Percentiles rank a stretch among this genome's conserved stretches.
phyloP scores from a whole-genome alignment of 495 filamentous ascomycete genomes.

The Neurospora tetraspora region DNA sequence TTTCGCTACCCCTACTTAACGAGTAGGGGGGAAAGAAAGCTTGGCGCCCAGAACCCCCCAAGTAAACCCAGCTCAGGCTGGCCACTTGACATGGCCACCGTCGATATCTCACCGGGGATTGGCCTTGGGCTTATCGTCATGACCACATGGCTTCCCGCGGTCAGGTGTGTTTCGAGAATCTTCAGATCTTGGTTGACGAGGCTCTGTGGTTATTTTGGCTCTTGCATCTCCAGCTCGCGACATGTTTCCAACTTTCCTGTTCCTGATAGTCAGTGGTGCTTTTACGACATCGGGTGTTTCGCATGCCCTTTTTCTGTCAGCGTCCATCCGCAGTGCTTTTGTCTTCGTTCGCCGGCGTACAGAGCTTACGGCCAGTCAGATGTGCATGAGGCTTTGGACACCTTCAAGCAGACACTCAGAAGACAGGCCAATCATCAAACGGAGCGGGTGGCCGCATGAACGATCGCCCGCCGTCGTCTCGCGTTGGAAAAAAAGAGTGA shows the following conservation, averaged over 20 bases:
- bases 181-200: not conserved
- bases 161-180: not conserved
- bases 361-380: not conserved
- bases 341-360: not conserved
- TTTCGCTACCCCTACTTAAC: no score
- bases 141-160: not conserved
- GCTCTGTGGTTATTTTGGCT: not conserved
- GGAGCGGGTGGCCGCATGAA: not conserved
- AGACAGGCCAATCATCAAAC: not conserved
- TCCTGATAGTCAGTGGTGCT: not conserved
- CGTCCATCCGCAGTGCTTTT: not conserved
- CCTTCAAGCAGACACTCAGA: not conserved
- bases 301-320: not conserved
- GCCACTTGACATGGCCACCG: not conserved
- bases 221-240: not conserved
- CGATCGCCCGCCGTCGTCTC: not conserved
- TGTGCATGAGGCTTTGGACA: not conserved
- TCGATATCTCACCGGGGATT: not conserved
- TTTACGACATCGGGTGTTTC: not conserved
- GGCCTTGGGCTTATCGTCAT: not conserved
- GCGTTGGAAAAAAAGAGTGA: not conserved
- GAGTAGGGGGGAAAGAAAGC: no score
- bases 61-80: not conserved
- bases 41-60: no score
- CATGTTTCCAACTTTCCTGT: not conserved